Percentiles rank a stretch among this genome's conserved stretches.
Evolutionary conservation across 2,329 filamentous ascomycete species (phyloP).

Genomic region (Aspergillus pseudoterreus): DNA sequence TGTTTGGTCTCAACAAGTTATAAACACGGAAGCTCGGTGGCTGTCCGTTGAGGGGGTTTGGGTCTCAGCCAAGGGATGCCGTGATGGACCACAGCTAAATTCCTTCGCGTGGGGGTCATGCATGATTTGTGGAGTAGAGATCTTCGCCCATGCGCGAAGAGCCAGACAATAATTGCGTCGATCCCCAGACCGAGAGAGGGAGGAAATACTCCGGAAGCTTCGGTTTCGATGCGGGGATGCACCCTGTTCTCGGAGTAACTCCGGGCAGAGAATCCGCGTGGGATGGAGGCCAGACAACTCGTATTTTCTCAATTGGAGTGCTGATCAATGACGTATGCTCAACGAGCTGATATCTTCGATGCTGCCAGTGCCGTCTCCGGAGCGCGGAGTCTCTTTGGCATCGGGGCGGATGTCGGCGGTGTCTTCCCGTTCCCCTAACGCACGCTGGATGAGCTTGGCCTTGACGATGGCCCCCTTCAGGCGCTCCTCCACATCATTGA

Average conservation of each 20-base stretch:
- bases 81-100: not conserved
- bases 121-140: not conserved
- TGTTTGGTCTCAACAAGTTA: too few relatives aligned
- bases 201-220: not conserved
- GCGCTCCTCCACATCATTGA: slow-evolving; percentile 87
- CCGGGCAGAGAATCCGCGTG: not conserved
- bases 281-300: not conserved
- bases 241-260: slow-evolving; percentile 2
- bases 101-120: slow-evolving; percentile 1
- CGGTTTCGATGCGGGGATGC: not conserved
- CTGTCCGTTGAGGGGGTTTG: not conserved
- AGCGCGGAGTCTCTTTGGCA: slow-evolving; percentile 25
- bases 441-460: slow-evolving; percentile 76
- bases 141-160: not conserved
- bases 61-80: not conserved
- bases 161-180: not conserved
- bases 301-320: not conserved
- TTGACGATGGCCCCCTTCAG: slow-evolving; percentile 80
- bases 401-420: slow-evolving; percentile 22
- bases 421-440: slow-evolving; percentile 50
- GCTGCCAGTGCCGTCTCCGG: slow-evolving; percentile 38
- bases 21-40: too few relatives aligned
- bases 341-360: slow-evolving; percentile 48
- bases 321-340: slow-evolving; percentile 34
- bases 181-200: not conserved